Evolutionary conservation across 2,329 filamentous ascomycete genomes (phyloP).

Genomic region (Aspergillus pseudoglaucus): DNA sequence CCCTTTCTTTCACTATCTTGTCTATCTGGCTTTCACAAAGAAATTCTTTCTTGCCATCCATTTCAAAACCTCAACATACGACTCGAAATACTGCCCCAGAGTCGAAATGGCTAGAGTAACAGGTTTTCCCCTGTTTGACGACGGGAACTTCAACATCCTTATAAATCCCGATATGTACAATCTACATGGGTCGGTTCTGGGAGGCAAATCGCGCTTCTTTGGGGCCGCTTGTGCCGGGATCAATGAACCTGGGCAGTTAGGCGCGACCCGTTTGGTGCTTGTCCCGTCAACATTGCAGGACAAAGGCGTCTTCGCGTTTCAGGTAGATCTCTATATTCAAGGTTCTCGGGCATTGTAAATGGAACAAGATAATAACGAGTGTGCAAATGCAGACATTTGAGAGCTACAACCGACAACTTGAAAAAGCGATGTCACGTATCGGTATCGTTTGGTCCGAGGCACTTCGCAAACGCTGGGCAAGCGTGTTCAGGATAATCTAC

Average conservation of each 20-base stretch:
- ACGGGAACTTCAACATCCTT: conserved; percentile 35
- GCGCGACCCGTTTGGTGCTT: not conserved
- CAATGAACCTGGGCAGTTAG: not conserved
- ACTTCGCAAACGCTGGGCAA: not conserved
- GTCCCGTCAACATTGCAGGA: not conserved
- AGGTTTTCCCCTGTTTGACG: conserved; percentile 30
- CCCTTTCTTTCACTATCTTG: too few species aligned
- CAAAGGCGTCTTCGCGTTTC: not conserved
- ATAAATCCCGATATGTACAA: conserved; percentile 32
- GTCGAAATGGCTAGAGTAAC: not conserved
- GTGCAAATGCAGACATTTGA: not conserved
- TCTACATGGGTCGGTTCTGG: conserved; percentile 27
- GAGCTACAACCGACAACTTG: not conserved
- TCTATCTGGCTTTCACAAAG: too few species aligned
- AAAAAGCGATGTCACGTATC: not conserved
- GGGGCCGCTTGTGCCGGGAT: not conserved
- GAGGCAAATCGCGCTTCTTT: not conserved
- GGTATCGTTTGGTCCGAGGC: not conserved
- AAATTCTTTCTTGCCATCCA: too few species aligned
- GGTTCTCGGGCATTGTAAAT: not conserved
- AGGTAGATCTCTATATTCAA: not conserved
- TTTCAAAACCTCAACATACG: too few species aligned
- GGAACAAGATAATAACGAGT: too few species aligned
- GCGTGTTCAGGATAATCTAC: not conserved
- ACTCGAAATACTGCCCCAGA: too few species aligned